Percentiles rank a stretch among this genome's conserved stretches.
Evolutionary conservation across 2,329 filamentous ascomycete species (phyloP).

Genomic region (Raffaelea albimanens): DNA sequence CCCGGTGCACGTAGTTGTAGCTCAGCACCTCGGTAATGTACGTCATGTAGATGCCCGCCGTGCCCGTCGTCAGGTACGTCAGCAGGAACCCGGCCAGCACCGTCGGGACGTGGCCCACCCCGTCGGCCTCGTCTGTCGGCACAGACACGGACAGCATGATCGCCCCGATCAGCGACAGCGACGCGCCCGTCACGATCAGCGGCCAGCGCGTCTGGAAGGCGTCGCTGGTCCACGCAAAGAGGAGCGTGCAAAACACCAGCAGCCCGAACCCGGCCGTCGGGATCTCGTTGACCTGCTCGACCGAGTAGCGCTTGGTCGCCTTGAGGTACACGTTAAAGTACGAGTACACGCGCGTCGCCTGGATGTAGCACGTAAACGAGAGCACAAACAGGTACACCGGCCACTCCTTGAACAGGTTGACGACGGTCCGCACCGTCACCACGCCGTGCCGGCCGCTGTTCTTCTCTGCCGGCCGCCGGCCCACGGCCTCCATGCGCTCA

Average conservation of each 20-base stretch:
- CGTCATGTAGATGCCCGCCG: slow-evolving; percentile 9
- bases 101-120: slow-evolving; percentile 3
- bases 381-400: slow-evolving; percentile 11
- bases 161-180: slow-evolving; percentile 7
- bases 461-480: neutral
- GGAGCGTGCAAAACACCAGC: slow-evolving; percentile 32
- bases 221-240: slow-evolving; percentile 44
- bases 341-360: slow-evolving; percentile 9
- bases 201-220: slow-evolving; percentile 38
- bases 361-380: slow-evolving; percentile 9
- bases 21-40: slow-evolving; percentile 10
- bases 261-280: slow-evolving; percentile 23
- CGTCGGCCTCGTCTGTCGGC: neutral
- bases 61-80: slow-evolving; percentile 7
- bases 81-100: slow-evolving; percentile 10
- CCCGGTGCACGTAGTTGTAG: slow-evolving; percentile 9
- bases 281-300: slow-evolving; percentile 36
- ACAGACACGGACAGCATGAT: slow-evolving; percentile 7
- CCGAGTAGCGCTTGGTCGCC: slow-evolving; percentile 26
- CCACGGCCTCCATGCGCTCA: slow-evolving; percentile 6
- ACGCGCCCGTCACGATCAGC: slow-evolving; percentile 26
- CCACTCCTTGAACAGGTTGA: slow-evolving; percentile 7
- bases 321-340: slow-evolving; percentile 14
- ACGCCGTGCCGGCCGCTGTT: too few species aligned
- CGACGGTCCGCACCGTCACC: neutral